Percentiles rank a stretch among this genome's conserved stretches.
Conservation (phyloP, 495 filamentous ascomycete species). For the Penicillium roqueforti region DNA sequence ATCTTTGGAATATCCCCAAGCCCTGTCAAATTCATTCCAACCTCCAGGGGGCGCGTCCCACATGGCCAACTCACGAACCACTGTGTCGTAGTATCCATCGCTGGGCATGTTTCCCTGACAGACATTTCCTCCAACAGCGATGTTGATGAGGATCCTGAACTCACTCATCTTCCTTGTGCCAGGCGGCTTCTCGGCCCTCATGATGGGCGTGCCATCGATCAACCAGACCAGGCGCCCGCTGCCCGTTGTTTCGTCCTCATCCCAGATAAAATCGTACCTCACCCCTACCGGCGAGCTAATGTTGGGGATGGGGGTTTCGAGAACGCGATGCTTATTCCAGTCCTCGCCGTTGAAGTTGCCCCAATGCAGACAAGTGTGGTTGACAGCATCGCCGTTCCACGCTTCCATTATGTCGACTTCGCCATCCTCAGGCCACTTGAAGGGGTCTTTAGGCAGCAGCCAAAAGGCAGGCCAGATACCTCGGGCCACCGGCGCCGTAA, state of each 20-base stretch:
- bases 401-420: slow-evolving; percentile 30
- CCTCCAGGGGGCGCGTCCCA: slow-evolving; percentile 28
- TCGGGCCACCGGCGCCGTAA: slow-evolving; percentile 23
- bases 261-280: slow-evolving; percentile 29
- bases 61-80: slow-evolving; percentile 29
- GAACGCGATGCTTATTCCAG: slow-evolving; percentile 31
- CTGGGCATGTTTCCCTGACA: slow-evolving; percentile 28
- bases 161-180: slow-evolving; percentile 31
- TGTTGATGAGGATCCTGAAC: slow-evolving; percentile 30
- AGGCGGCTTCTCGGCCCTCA: slow-evolving; percentile 28
- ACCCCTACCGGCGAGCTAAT: slow-evolving; percentile 24
- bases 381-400: slow-evolving; percentile 28
- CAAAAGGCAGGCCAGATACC: slow-evolving; percentile 33
- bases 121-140: slow-evolving; percentile 30
- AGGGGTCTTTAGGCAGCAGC: slow-evolving; percentile 33
- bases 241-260: slow-evolving; percentile 26
- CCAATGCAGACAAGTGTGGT: slow-evolving; percentile 30
- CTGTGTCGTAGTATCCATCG: slow-evolving; percentile 26
- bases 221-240: slow-evolving; percentile 25
- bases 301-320: slow-evolving; percentile 26
- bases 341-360: slow-evolving; percentile 27
- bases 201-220: slow-evolving; percentile 26
- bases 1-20: slow-evolving; percentile 23
- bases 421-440: slow-evolving; percentile 31
- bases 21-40: slow-evolving; percentile 25